phyloP scores from a whole-genome alignment of 2,329 filamentous ascomycete species.

The Colletotrichum destructivum region DNA sequence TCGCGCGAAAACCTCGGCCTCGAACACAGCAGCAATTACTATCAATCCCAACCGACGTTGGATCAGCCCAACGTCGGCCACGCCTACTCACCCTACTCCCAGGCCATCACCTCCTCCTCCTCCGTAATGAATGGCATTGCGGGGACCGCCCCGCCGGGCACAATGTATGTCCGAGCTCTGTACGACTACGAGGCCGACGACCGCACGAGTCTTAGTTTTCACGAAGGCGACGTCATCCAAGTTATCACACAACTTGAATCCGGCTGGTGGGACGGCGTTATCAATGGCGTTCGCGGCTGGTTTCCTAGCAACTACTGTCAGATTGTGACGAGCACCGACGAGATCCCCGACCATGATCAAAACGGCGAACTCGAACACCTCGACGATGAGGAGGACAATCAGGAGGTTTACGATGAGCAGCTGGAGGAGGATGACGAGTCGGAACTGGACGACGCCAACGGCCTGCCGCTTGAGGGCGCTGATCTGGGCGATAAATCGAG shows the following conservation, averaged over 20 bases:
- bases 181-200: constrained; percentile 99
- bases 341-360: constrained; percentile 75
- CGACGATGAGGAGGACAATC: constrained; percentile 75
- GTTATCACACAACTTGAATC: constrained; percentile 96
- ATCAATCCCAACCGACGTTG: constrained; percentile 40
- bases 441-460: constrained; percentile 70
- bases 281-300: constrained; percentile 97
- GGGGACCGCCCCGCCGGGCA: constrained; percentile 72
- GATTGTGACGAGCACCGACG: constrained; percentile 83
- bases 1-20: constrained; percentile 38
- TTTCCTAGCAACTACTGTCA: constrained; percentile 99
- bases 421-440: constrained; percentile 78
- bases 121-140: constrained; percentile 73
- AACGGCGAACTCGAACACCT: constrained; percentile 68
- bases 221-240: constrained; percentile 96
- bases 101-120: constrained; percentile 46
- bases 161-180: constrained; percentile 93
- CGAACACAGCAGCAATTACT: constrained; percentile 43
- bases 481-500: constrained; percentile 79
- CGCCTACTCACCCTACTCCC: constrained; percentile 47
- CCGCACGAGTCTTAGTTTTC: constrained; percentile 95
- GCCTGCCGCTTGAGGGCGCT: constrained; percentile 79
- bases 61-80: constrained; percentile 43
- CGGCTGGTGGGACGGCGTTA: constrained; percentile 99
- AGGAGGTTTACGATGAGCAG: constrained; percentile 76